Conservation (phyloP, 129 eudicot genomes). For the Escallonia herrerae region DNA sequence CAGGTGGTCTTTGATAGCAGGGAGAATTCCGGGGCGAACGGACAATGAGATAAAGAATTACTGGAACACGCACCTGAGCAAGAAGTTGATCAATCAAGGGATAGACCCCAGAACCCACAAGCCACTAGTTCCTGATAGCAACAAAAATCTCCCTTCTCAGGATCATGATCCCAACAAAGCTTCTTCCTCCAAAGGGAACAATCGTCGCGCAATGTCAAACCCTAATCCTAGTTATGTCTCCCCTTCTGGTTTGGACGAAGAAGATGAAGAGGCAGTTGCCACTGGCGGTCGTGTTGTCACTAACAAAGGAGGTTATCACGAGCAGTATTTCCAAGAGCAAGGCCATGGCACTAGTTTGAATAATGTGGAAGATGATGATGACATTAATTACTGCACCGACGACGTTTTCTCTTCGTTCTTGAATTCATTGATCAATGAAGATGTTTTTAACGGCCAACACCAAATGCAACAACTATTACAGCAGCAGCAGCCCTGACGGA, state of each 20-base stretch:
- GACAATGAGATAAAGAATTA: slow-evolving; percentile 75
- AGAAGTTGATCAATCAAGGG: slow-evolving; percentile 58
- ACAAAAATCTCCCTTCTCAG: background rate
- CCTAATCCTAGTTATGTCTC: background rate
- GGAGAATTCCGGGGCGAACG: slow-evolving; percentile 66
- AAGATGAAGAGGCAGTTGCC: background rate
- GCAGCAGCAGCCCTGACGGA: background rate
- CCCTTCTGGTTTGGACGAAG: background rate
- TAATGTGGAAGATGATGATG: slow-evolving; percentile 4
- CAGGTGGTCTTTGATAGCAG: slow-evolving; percentile 76
- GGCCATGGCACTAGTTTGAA: background rate
- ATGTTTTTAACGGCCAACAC: slow-evolving; percentile 16
- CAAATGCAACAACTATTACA: background rate
- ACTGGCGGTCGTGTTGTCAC: background rate
- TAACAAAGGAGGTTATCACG: background rate
- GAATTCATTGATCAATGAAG: slow-evolving; percentile 33
- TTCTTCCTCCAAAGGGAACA: background rate
- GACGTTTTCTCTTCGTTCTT: slow-evolving; percentile 34
- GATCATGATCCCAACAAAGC: background rate
- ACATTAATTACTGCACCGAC: slow-evolving; percentile 5
- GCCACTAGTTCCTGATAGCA: slow-evolving; percentile 19
- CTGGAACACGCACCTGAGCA: slow-evolving; percentile 69
- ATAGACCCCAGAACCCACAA: slow-evolving; percentile 74
- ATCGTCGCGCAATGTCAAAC: background rate
- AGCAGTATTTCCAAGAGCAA: background rate